Conservation (phyloP, 2,329 filamentous ascomycete genomes). For the Pseudocercospora pini-densiflorae region DNA sequence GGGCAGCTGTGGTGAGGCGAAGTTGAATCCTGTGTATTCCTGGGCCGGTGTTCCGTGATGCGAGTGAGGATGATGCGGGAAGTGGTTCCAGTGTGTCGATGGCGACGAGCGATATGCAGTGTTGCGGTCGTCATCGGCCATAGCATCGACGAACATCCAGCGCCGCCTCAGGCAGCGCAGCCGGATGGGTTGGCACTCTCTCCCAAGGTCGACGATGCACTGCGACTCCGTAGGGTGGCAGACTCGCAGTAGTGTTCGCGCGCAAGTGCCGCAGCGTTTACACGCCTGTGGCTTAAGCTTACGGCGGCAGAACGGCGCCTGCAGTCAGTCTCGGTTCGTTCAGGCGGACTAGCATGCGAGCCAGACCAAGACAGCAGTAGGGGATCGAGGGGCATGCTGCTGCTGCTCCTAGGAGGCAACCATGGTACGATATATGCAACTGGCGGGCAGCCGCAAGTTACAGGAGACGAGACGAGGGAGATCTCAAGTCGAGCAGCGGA, state of each 20-base stretch:
- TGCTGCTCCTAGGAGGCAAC: constrained; percentile 6
- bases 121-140: constrained; percentile 39
- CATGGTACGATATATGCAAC: constrained; percentile 21
- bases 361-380: constrained; percentile 13
- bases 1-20: constrained; percentile 65
- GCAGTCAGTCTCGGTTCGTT: constrained; percentile 19
- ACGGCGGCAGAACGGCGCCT: constrained; percentile 29
- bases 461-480: constrained; percentile 19
- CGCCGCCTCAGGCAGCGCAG: constrained; percentile 13
- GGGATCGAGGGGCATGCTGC: constrained; percentile 13
- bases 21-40: constrained; percentile 69
- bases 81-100: constrained; percentile 33
- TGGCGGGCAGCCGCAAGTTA: constrained; percentile 12
- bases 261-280: constrained; percentile 26
- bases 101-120: constrained; percentile 36
- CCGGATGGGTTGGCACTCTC: constrained; percentile 1
- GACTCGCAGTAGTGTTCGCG: constrained; percentile 16
- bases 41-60: constrained; percentile 73
- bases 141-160: constrained; percentile 26
- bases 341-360: constrained; percentile 13
- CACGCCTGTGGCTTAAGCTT: constrained; percentile 35
- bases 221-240: not conserved
- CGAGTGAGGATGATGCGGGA: constrained; percentile 50
- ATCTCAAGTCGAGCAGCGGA: constrained; percentile 20
- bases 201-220: not conserved